A percentile compares a stretch with the other conserved stretches of the same genome.
These are phyloP conservation scores for Nemania sp. DNA, from an alignment of 2,329 filamentous ascomycete genomes.

Conservation along the genomic window DNA sequence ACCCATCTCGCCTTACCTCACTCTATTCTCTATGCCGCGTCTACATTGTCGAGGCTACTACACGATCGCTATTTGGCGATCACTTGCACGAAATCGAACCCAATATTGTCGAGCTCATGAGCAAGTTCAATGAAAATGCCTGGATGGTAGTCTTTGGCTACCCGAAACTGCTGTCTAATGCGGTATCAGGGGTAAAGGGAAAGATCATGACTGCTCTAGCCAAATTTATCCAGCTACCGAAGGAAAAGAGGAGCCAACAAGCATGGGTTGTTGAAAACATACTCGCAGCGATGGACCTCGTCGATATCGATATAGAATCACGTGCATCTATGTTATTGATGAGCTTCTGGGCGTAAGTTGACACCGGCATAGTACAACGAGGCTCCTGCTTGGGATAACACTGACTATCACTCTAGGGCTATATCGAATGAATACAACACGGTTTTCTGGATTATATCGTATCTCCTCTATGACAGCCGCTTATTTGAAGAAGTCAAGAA, in stretches of 20 bases:
- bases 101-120: not conserved
- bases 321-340: slow-evolving; percentile 9
- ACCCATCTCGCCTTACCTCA: not conserved
- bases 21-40: not conserved
- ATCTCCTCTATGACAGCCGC: slow-evolving; percentile 4
- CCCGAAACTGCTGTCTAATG: slow-evolving; percentile 5
- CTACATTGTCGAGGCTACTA: not conserved
- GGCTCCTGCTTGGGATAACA: not conserved
- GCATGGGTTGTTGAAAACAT: not conserved
- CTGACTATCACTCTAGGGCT: not conserved
- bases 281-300: slow-evolving; percentile 2
- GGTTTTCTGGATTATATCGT: slow-evolving; percentile 12
- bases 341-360: slow-evolving; percentile 20
- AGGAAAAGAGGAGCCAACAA: not conserved
- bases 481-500: slow-evolving; percentile 1
- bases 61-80: not conserved
- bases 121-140: slow-evolving; percentile 8
- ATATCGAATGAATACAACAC: slow-evolving; percentile 15
- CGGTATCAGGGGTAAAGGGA: not conserved
- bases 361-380: not conserved
- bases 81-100: not conserved
- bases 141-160: slow-evolving; percentile 18
- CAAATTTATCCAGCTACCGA: not conserved
- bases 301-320: slow-evolving; percentile 9
- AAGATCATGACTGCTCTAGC: not conserved